These are phyloP conservation scores for Tulasnella sp. DNA, from an alignment of 768 basidiomycete species.

Conservation along the genomic window DNA sequence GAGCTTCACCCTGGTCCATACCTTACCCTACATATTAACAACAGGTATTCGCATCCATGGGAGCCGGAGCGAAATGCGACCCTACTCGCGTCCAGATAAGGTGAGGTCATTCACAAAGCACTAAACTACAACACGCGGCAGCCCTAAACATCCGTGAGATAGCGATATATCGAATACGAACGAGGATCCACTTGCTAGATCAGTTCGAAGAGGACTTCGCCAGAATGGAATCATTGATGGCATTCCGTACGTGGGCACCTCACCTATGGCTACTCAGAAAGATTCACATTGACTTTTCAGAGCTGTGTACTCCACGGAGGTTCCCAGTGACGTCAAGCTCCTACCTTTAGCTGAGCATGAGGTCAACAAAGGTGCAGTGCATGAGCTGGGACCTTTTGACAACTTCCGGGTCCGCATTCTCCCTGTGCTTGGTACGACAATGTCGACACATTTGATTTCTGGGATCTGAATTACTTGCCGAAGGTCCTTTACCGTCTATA, in stretches of 20 bases:
- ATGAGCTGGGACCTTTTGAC: slow-evolving; percentile 80
- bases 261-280: background rate
- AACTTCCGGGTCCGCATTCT: slow-evolving; percentile 90
- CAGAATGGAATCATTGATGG: slow-evolving; percentile 27
- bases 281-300: slow-evolving; percentile 41
- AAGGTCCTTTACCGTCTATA: slow-evolving; percentile 73
- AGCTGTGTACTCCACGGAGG: slow-evolving; percentile 93
- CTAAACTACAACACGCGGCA: background rate
- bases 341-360: slow-evolving; percentile 88
- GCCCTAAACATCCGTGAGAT: background rate
- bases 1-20: background rate
- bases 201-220: slow-evolving; percentile 57
- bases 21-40: background rate
- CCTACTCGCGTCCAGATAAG: slow-evolving; percentile 87
- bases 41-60: slow-evolving; percentile 94
- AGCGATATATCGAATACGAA: slow-evolving; percentile 85
- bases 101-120: slow-evolving; percentile 17
- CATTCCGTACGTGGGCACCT: slow-evolving; percentile 29
- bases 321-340: slow-evolving; percentile 75
- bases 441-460: background rate
- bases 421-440: slow-evolving; percentile 65
- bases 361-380: slow-evolving; percentile 77
- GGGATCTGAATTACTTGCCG: background rate
- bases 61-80: slow-evolving; percentile 88
- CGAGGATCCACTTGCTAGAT: slow-evolving; percentile 90